Evolutionary conservation across 345 rosid genomes (phyloP), one percentile per base, ranked within the genome.

Genomic region (Camelina hispida): DNA sequence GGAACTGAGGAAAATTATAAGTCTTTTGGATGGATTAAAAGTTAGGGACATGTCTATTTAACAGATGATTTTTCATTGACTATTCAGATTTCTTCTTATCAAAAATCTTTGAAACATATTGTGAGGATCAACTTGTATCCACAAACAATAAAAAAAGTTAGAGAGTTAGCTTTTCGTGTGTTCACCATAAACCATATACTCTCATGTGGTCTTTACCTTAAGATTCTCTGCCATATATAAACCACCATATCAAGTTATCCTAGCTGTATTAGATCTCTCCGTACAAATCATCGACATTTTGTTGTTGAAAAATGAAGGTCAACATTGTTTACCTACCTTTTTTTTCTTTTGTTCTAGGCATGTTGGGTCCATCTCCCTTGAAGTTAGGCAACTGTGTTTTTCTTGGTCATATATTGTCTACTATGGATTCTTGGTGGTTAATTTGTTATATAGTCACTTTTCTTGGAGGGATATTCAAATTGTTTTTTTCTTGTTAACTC

Each of bases 221-320:
- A 38, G 47, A 71, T 65, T 76, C 73, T 52, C 50, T 38, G 72
- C 73, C 77, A 28, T 28, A 4, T 28, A 66, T 77, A 67, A 76
- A 58, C 37, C 70, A 35, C 42, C 68, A 68, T 76, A 76, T 74
- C 73, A 77, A 80, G 53, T 72, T 66, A 66, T 76, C 68, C 68
- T 72, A 77, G 82, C 86, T 72, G 83, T 80, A 83, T 68, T 9
- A 46, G 43, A 51, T 54, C 15, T 50, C 43, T 70, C 78, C 78
- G 78, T 82, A 82, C 84, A 66, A 66, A 71, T 55, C 43, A 10
- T 74, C 56, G 13, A 59, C 72, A 64, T 32, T 62, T 28, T 73
- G 53, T 57, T 55, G 59, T 18, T 68, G 46, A 38, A 46, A 34
- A 6, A 75, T 22, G 63, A 75, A 66, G 78, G 84, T 81, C 83